Evolutionary conservation across 352 stramenopile species (phyloP), one percentile per base, ranked within the genome.

Genomic region (Plasmopara halstedii): DNA sequence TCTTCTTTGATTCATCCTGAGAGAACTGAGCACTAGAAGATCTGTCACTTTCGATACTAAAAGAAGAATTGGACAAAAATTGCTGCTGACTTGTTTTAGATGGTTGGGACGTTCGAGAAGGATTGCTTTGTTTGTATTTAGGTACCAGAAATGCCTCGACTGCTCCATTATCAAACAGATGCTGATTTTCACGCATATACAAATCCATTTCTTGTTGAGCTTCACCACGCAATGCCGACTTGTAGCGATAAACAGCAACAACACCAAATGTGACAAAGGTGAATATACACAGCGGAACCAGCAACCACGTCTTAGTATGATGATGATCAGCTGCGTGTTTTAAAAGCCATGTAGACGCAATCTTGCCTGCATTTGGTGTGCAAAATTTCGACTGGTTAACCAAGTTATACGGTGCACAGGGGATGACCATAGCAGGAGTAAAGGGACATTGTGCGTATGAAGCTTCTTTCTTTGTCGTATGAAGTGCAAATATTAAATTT

Each of bases 401-500:
- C 7, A 60, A 31, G 32, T 56, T 56, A 32, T 72, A 74, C n/a
- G 73, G 46, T 27, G 58, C 68, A 29, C 75, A 85, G 7, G 75
- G 75, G 45, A 85, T 85, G 21, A 85, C 49, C 58, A 76, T 78
- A 1, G 70, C 63, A 2, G 73, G 66, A 5, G 57, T 64, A 11
- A 53, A 36, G 0, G 73, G 73, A 39, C 76, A 88, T 39, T 80
- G 62, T 19, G 61, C 58, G 36, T 71, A 73, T 1, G 66, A 2
- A 35, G n/a, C n/a, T n/a, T n/a, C n/a, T n/a, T n/a, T n/a, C n/a
- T n/a, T 15, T 0, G 63, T 60, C 3, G 68, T 70, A 36, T 85
- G 76, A 42, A 85, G 37, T 36, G 70, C 73, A 51, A 70, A 84
- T 44, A 85, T 75, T 8, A 83, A 58, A 33, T 73, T 77, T 13